A percentile compares a stretch with the other conserved stretches of the same genome.
Conservation (phyloP, 148 eudicot genomes). For the Simmondsia chinensis region DNA sequence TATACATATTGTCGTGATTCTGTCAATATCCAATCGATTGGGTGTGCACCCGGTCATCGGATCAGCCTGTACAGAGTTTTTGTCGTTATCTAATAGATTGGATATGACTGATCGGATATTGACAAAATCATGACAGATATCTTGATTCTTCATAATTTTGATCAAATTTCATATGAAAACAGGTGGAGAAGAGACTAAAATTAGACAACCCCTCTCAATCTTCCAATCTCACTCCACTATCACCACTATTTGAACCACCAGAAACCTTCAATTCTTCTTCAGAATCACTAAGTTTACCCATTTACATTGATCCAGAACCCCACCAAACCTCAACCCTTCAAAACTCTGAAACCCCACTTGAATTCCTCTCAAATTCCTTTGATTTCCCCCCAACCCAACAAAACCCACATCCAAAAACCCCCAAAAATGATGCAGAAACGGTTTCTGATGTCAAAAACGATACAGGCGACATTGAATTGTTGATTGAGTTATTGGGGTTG, state of each 20-base stretch:
- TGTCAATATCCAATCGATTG: too few relatives aligned
- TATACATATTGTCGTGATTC: neutral
- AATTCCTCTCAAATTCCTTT: conserved; percentile 44
- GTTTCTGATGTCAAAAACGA: conserved; percentile 1
- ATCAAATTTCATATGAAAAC: conserved; percentile 1
- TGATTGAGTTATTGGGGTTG: conserved; percentile 52
- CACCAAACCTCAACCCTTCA: conserved; percentile 21
- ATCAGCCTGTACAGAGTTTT: neutral
- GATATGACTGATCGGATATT: too few relatives aligned
- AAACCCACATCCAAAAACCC: conserved; percentile 17
- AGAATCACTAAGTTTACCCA: conserved; percentile 51
- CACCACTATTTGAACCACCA: conserved; percentile 14
- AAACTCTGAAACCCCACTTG: conserved; percentile 48
- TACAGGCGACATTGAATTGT: conserved; percentile 39
- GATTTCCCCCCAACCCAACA: conserved; percentile 37
- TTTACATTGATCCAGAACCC: conserved; percentile 31
- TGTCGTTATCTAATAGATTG: neutral
- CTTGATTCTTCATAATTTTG: too few relatives aligned
- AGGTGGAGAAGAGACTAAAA: conserved; percentile 77
- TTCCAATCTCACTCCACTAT: conserved; percentile 1
- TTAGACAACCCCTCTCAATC: conserved; percentile 29
- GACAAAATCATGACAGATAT: too few relatives aligned
- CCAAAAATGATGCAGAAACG: conserved; percentile 9
- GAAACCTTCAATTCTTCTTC: conserved; percentile 9
- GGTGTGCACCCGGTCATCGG: too few relatives aligned